These are phyloP conservation scores for Colletotrichum lupini DNA, from an alignment of 2,329 filamentous ascomycete species.

Conservation along the genomic window DNA sequence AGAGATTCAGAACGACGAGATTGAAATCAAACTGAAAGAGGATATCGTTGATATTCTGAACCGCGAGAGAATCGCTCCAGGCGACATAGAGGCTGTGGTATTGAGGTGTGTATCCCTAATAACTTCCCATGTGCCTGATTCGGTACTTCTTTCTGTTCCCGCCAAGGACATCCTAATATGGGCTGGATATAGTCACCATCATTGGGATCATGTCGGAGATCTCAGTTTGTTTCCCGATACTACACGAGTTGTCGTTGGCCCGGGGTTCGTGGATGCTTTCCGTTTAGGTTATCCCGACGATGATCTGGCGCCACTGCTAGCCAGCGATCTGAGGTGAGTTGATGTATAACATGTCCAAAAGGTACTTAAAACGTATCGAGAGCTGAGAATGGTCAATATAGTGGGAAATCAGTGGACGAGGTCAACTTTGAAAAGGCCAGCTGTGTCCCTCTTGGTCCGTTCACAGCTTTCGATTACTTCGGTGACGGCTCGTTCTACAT, in stretches of 20 bases:
- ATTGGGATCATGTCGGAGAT: not conserved
- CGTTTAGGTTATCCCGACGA: not conserved
- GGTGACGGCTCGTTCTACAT: not conserved
- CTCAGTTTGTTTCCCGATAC: not conserved
- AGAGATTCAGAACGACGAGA: not conserved
- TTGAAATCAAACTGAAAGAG: no score
- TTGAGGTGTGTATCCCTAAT: not conserved
- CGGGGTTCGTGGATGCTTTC: not conserved
- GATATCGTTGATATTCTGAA: not conserved
- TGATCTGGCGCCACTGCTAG: not conserved
- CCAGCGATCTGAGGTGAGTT: not conserved
- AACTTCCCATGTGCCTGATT: no score
- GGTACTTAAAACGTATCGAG: accelerated
- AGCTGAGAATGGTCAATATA: not conserved
- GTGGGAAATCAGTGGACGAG: not conserved
- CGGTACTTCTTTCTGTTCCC: no score
- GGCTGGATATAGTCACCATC: not conserved
- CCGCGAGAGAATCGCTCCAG: not conserved
- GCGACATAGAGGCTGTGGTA: not conserved
- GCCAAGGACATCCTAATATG: no score
- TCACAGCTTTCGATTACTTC: not conserved
- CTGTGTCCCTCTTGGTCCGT: not conserved
- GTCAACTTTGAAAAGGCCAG: not conserved
- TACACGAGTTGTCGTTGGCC: not conserved
- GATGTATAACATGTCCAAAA: no score